phyloP scores from a whole-genome alignment of 2,329 filamentous ascomycete species.

The Aureobasidium sp. region DNA sequence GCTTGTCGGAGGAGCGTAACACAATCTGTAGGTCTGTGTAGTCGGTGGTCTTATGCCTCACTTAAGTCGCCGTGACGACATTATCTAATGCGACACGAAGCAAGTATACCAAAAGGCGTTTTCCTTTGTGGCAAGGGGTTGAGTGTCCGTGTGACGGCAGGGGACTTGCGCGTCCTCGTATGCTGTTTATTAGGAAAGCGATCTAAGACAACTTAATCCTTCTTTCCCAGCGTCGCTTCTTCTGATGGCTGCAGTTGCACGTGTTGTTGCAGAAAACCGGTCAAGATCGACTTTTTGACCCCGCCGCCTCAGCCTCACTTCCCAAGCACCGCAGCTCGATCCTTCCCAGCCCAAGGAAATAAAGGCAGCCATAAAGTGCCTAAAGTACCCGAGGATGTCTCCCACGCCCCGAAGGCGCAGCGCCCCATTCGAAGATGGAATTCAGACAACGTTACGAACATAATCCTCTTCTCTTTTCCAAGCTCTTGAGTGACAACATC shows the following conservation, averaged over 20 bases:
- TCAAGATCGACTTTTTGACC: conserved; percentile 12
- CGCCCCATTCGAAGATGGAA: conserved; percentile 19
- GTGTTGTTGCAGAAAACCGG: neutral
- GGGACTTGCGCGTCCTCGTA: neutral
- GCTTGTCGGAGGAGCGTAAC: neutral
- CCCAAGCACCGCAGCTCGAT: neutral
- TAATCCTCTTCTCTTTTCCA: neutral
- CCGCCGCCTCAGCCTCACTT: conserved; percentile 14
- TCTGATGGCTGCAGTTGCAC: neutral
- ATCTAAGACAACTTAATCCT: neutral
- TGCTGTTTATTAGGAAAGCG: conserved; percentile 9
- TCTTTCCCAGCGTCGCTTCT: neutral
- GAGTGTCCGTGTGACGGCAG: neutral
- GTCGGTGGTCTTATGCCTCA: neutral
- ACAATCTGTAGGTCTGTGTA: neutral
- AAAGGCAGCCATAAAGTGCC: conserved; percentile 13
- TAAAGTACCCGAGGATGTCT: neutral
- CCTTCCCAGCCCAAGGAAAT: neutral
- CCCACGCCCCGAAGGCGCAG: conserved; percentile 11
- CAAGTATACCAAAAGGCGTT: neutral
- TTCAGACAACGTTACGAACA: neutral
- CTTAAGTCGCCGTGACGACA: conserved; percentile 1
- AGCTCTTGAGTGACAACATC: neutral
- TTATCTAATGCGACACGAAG: neutral
- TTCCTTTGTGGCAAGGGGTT: neutral